Evolutionary conservation across 2,329 filamentous ascomycete species (phyloP).

Genomic region (Ustilaginoidea virens): DNA sequence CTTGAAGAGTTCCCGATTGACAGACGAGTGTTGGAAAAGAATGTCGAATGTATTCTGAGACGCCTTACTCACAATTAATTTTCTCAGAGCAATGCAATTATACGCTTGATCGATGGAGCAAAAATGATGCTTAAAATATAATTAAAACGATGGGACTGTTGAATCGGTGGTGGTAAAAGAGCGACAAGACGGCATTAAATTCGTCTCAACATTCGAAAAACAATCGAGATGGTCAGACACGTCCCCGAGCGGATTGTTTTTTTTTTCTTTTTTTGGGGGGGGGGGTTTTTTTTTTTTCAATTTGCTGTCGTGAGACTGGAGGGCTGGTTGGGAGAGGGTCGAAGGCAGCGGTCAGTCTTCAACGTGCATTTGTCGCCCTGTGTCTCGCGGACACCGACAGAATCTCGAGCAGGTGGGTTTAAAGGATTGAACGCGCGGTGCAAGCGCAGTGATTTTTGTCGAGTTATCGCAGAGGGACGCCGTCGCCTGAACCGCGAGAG

Average conservation of each 20-base stretch:
- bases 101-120: too few relatives aligned
- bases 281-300: too few relatives aligned
- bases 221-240: slow-evolving; percentile 12
- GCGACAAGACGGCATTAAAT: slow-evolving; percentile 27
- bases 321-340: slow-evolving; percentile 7
- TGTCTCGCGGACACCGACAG: slow-evolving; percentile 12
- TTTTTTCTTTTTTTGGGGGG: too few relatives aligned
- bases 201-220: slow-evolving; percentile 10
- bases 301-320: slow-evolving; percentile 6
- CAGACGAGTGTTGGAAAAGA: too few relatives aligned
- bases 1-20: too few relatives aligned
- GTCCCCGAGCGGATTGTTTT: slow-evolving; percentile 11
- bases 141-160: too few relatives aligned
- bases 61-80: too few relatives aligned
- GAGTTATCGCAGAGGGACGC: slow-evolving; percentile 15
- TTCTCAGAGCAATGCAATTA: too few relatives aligned
- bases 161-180: too few relatives aligned
- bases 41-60: too few relatives aligned
- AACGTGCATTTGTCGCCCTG: slow-evolving; percentile 18
- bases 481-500: slow-evolving; percentile 15
- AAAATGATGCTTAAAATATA: too few relatives aligned
- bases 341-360: slow-evolving; percentile 14
- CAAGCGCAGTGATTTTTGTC: slow-evolving; percentile 13
- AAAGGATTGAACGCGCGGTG: slow-evolving; percentile 7
- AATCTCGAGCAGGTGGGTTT: slow-evolving; percentile 4